Percentiles rank a stretch among this genome's conserved stretches.
phyloP scores from a whole-genome alignment of 768 basidiomycete species.

The Butyriboletus loyo region DNA sequence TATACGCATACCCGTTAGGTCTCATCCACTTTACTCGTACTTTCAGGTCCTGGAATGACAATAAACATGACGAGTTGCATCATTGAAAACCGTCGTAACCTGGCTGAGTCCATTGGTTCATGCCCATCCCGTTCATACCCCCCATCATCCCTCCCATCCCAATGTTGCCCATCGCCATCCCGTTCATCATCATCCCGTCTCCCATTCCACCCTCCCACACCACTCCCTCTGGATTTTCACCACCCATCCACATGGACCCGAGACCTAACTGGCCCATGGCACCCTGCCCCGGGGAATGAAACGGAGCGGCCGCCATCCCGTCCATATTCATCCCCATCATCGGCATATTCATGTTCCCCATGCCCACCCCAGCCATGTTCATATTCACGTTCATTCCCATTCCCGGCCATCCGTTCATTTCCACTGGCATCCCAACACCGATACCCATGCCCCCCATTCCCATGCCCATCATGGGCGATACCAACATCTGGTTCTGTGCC shows the following conservation, averaged over 20 bases:
- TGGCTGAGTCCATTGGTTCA: conserved; percentile 38
- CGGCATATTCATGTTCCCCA: conserved; percentile 37
- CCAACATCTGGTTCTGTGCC: conserved; percentile 29
- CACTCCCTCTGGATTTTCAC: conserved; percentile 28
- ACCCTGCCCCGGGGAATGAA: conserved; percentile 20
- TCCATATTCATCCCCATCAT: conserved; percentile 44
- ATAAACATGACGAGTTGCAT: neutral
- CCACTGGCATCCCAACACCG: conserved; percentile 34
- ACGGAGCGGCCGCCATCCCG: conserved; percentile 26
- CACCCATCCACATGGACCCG: conserved; percentile 36
- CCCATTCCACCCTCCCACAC: conserved; percentile 40
- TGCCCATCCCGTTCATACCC: conserved; percentile 37
- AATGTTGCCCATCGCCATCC: conserved; percentile 35
- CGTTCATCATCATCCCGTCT: conserved; percentile 44
- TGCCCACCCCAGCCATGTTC: conserved; percentile 38
- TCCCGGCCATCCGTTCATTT: conserved; percentile 32
- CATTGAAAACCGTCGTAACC: conserved; percentile 33
- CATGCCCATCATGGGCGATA: conserved; percentile 43
- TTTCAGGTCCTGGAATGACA: conserved; percentile 2
- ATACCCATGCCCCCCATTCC: conserved; percentile 42
- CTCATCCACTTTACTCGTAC: conserved; percentile 8
- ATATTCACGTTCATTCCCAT: conserved; percentile 40
- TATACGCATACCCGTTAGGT: conserved; percentile 25
- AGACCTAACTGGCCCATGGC: conserved; percentile 23
- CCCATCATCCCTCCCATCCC: conserved; percentile 34